phyloP scores from a whole-genome alignment of 192 early-diverging fungal species.

The Podila minutissima region DNA sequence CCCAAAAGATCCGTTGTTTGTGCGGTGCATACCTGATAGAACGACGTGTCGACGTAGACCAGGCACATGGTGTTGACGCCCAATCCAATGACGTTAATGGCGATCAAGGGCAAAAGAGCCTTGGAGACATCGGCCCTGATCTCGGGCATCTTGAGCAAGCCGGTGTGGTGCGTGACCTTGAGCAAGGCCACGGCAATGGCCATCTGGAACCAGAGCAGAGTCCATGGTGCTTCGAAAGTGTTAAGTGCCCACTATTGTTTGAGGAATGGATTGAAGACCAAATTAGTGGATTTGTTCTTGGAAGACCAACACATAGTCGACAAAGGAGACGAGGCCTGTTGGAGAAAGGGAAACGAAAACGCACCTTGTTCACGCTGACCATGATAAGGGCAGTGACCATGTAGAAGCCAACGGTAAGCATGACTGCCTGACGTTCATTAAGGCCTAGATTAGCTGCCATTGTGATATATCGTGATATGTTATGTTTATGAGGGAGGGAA shows the following conservation, averaged over 20 bases:
- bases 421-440: conserved; percentile 40
- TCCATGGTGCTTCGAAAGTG: conserved; percentile 56
- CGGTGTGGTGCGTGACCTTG: conserved; percentile 20
- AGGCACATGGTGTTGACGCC: conserved; percentile 67
- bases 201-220: conserved; percentile 66
- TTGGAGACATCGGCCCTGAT: conserved; percentile 32
- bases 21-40: conserved; percentile 58
- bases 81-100: conserved; percentile 65
- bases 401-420: conserved; percentile 50
- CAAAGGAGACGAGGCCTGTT: background rate
- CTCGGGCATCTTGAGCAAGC: conserved; percentile 50
- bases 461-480: background rate
- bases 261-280: background rate
- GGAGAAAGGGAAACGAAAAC: background rate
- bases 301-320: background rate
- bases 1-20: background rate
- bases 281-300: background rate
- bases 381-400: conserved; percentile 55
- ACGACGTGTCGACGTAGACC: conserved; percentile 66
- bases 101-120: conserved; percentile 53
- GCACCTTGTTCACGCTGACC: conserved; percentile 60
- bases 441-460: conserved; percentile 23
- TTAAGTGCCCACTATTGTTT: conserved; percentile 60
- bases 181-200: conserved; percentile 62
- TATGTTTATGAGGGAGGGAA: background rate